Evolutionary conservation across 495 filamentous ascomycete species (phyloP).

Genomic region (Viridothelium virens): DNA sequence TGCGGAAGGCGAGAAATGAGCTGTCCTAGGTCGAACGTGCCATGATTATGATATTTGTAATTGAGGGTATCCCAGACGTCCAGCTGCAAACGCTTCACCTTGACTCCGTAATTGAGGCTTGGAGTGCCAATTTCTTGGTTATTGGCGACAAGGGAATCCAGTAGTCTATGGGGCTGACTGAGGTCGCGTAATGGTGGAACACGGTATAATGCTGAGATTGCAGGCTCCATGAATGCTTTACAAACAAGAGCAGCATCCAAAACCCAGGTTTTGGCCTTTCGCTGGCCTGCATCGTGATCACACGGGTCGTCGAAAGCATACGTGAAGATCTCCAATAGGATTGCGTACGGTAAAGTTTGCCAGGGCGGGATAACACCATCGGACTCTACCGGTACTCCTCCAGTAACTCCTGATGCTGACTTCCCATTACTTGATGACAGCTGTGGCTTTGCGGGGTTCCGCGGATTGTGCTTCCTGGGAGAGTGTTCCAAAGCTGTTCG

Average conservation of each 20-base stretch:
- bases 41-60: constrained; percentile 31
- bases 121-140: constrained; percentile 20
- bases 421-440: neutral
- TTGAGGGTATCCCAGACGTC: constrained; percentile 45
- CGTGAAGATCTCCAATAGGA: constrained; percentile 63
- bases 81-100: constrained; percentile 61
- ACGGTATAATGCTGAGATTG: constrained; percentile 64
- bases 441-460: neutral
- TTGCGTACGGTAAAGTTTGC: constrained; percentile 60
- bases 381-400: neutral
- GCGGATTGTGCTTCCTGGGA: neutral
- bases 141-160: constrained; percentile 42
- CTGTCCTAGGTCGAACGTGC: constrained; percentile 37
- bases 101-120: constrained; percentile 53
- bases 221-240: constrained; percentile 61
- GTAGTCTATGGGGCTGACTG: constrained; percentile 43
- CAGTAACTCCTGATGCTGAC: neutral
- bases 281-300: constrained; percentile 38
- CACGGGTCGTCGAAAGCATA: constrained; percentile 54
- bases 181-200: constrained; percentile 55
- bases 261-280: constrained; percentile 51
- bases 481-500: neutral
- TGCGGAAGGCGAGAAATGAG: constrained; percentile 41
- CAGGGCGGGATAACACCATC: constrained; percentile 53
- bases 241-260: constrained; percentile 53